Conservation (phyloP, 2,329 filamentous ascomycete genomes). For the Clonostachys sp. region DNA sequence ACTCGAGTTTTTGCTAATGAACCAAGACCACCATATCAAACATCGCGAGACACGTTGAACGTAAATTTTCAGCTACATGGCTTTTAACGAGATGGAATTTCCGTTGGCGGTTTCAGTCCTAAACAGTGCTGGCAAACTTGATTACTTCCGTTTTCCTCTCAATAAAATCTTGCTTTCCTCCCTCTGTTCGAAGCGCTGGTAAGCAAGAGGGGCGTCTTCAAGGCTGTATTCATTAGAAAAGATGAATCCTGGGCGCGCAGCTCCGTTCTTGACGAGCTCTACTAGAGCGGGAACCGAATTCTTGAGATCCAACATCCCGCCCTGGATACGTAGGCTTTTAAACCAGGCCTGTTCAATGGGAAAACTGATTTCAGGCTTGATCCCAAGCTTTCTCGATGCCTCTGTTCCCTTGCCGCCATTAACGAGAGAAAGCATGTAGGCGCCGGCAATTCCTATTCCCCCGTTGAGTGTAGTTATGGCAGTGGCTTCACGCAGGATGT, state of each 20-base stretch:
- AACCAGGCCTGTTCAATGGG: not conserved
- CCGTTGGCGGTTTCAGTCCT: too few species aligned
- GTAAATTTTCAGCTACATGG: too few species aligned
- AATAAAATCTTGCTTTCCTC: constrained; percentile 11
- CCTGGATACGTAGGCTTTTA: not conserved
- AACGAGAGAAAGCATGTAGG: not conserved
- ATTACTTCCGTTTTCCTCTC: too few species aligned
- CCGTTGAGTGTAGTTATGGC: not conserved
- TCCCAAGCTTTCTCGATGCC: not conserved
- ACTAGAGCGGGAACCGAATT: constrained; percentile 7
- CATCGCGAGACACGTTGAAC: too few species aligned
- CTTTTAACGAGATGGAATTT: too few species aligned
- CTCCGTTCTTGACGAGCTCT: constrained; percentile 13
- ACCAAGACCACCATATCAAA: too few species aligned
- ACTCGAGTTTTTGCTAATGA: too few species aligned
- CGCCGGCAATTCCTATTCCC: not conserved
- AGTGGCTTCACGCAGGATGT: constrained; percentile 1
- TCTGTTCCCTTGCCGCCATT: not conserved
- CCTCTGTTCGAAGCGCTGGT: constrained; percentile 13
- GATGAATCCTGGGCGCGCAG: constrained; percentile 18
- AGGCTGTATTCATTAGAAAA: constrained; percentile 15
- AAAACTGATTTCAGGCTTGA: not conserved
- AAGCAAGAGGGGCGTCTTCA: constrained; percentile 17
- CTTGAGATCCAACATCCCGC: not conserved
- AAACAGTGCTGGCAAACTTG: too few species aligned